Evolutionary conservation across 768 basidiomycete species (phyloP).

Genomic region (Amanita brunnescens): DNA sequence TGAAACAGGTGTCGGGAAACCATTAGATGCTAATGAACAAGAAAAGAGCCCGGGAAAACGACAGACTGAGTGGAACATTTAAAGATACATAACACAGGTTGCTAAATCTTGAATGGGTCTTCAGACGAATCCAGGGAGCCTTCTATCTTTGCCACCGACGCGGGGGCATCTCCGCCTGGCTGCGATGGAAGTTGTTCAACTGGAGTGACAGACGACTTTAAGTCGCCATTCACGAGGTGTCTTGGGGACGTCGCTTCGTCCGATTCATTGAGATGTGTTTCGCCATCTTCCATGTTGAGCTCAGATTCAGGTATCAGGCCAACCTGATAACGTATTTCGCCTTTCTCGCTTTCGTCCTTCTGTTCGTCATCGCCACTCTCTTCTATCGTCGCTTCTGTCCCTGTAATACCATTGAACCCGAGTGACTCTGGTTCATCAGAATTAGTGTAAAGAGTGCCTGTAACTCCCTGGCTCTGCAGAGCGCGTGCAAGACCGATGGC

Average conservation of each 20-base stretch:
- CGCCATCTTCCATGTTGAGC: slow-evolving; percentile 30
- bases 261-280: slow-evolving; percentile 16
- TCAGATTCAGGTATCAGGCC: slow-evolving; percentile 59
- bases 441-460: slow-evolving; percentile 36
- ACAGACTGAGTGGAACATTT: slow-evolving; percentile 7
- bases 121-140: slow-evolving; percentile 62
- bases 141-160: slow-evolving; percentile 47
- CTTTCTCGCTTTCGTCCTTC: slow-evolving; percentile 54
- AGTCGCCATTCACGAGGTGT: slow-evolving; percentile 38
- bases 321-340: no score
- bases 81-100: slow-evolving; percentile 4
- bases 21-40: slow-evolving; percentile 16
- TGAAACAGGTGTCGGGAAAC: slow-evolving; percentile 6
- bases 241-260: slow-evolving; percentile 41
- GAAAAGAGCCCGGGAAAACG: slow-evolving; percentile 11
- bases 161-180: slow-evolving; percentile 46
- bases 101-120: slow-evolving; percentile 34
- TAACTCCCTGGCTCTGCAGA: slow-evolving; percentile 43
- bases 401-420: no score
- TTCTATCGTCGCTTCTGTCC: slow-evolving; percentile 20
- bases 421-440: no score
- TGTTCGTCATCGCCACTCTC: slow-evolving; percentile 53
- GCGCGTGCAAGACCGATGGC: slow-evolving; percentile 49
- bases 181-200: slow-evolving; percentile 40
- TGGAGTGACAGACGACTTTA: slow-evolving; percentile 22